Base-by-base conservation (phyloP, 805 yeast species). In the Scheffersomyces coipomensis region DNA sequence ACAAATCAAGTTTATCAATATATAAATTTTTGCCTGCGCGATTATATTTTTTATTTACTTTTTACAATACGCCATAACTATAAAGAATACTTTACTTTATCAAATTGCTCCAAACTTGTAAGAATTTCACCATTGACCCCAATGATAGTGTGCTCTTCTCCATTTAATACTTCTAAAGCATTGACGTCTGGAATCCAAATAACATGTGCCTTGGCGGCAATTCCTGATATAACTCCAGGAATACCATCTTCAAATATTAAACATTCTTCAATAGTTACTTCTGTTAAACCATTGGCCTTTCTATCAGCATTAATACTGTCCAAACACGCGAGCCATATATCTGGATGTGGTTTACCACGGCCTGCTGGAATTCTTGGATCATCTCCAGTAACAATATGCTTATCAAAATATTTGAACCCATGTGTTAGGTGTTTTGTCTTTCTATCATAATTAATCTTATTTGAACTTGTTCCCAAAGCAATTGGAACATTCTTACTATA, bases 231-330 rank as follows among this genome's bases (percentile, higher is more conserved):
- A 17, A 91, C 91, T 2, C 99, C 99, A 0, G 96, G 90, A 32
- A 89, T 70, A 2, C 97, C 98, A 63, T 93, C 99, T 68, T 93
- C 99, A 61, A 93, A 93, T 2, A 93, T 85, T 23, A 93, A 60
- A 52, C 95, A 86, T 53, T 93, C 96, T 23, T 79, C 81, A 3
- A 91, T 85, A 39, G 58, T 53, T 43, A 91, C 84, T 25, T 64
- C 65, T 1, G 58, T 68, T 19, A 65, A 57, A 2, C 72, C 76
- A 2, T 61, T 52, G 2, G 57, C 58, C 10, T 56, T 51, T 36
- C 81, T 72, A 32, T 77, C 76, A 17, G 55, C 52, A 58, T 93
- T 93, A 39, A 93, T 51, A 11, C 83, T 74, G 15, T 71, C 77
- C 44, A 93, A 73, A 32, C 97, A 96, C 3, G 81, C 73, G 46